A percentile compares a stretch with the other conserved stretches of the same genome.
Evolutionary conservation across 2,329 filamentous ascomycete species (phyloP).

Genomic region (Diaporthe helianthi): DNA sequence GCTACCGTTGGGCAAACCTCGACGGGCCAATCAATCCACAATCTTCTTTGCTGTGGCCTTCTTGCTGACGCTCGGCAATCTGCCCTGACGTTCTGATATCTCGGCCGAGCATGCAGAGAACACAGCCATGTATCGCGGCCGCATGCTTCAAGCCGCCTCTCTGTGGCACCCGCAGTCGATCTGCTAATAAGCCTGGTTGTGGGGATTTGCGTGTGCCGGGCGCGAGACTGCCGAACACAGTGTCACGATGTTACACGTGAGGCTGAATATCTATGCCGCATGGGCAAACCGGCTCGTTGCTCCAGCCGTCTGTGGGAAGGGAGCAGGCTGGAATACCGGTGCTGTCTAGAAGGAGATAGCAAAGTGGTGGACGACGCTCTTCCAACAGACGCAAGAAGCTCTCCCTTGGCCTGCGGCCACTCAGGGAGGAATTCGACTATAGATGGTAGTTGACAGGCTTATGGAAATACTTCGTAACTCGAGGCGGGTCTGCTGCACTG

Average conservation of each 20-base stretch:
- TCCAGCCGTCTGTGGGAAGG: not conserved
- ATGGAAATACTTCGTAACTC: too few species aligned
- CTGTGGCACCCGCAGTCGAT: not conserved
- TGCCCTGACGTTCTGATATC: not conserved
- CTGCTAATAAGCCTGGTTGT: not conserved
- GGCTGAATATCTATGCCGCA: not conserved
- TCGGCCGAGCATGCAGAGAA: too few species aligned
- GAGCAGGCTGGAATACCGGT: not conserved
- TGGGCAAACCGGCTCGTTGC: not conserved
- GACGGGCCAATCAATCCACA: not conserved
- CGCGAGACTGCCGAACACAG: not conserved
- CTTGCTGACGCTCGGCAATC: not conserved
- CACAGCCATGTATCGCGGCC: not conserved
- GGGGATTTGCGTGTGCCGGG: not conserved
- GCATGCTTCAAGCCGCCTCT: not conserved
- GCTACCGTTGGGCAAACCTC: not conserved
- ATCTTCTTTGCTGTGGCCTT: too few species aligned
- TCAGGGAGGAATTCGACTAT: not conserved
- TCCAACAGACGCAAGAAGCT: not conserved
- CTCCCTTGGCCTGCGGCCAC: not conserved
- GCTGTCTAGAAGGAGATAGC: not conserved
- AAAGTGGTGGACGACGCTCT: not conserved
- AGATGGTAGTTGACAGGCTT: not conserved
- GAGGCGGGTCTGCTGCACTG: not conserved
- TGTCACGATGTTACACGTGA: not conserved